phyloP scores from a whole-genome alignment of 805 yeast species.

The Candida endomychidarum region DNA sequence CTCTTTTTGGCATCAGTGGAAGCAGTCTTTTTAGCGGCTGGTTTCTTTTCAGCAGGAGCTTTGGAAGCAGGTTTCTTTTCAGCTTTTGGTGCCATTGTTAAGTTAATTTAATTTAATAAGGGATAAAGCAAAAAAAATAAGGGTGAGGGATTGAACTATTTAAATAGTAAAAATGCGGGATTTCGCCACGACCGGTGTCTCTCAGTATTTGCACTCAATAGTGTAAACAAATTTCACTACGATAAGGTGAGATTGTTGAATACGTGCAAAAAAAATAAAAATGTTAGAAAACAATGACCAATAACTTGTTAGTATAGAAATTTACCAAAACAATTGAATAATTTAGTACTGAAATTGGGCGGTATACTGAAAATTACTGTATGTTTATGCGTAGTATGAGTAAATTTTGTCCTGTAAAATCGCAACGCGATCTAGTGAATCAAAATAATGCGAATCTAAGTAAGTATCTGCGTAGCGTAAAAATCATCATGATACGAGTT shows the following conservation, averaged over 20 bases:
- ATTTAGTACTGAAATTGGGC: not conserved
- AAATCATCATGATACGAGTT: not conserved
- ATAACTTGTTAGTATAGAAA: not conserved
- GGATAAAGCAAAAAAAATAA: conserved; percentile 3
- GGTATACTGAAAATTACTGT: not conserved
- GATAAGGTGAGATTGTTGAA: not conserved
- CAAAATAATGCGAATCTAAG: not conserved
- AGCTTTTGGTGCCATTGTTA: conserved; percentile 64
- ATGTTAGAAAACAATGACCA: conserved; percentile 4
- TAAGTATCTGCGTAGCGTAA: not conserved
- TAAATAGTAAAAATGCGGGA: conserved; percentile 9
- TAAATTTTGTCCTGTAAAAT: conserved; percentile 5
- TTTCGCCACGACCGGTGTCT: conserved; percentile 2
- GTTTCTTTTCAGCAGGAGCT: conserved; percentile 96
- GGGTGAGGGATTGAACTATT: conserved; percentile 8
- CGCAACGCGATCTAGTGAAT: conserved; percentile 2
- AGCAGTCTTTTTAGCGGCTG: conserved; percentile 84
- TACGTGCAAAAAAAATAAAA: not conserved
- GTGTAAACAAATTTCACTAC: conserved; percentile 6
- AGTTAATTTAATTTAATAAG: conserved; percentile 3
- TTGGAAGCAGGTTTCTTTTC: conserved; percentile 86
- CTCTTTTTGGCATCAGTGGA: conserved; percentile 84
- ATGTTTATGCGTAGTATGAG: not conserved
- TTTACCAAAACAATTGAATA: conserved; percentile 4
- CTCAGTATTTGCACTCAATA: conserved; percentile 4